These are phyloP conservation scores for Moesziomyces sp. DNA, from an alignment of 1,284 basidiomycete species.

Conservation along the genomic window DNA sequence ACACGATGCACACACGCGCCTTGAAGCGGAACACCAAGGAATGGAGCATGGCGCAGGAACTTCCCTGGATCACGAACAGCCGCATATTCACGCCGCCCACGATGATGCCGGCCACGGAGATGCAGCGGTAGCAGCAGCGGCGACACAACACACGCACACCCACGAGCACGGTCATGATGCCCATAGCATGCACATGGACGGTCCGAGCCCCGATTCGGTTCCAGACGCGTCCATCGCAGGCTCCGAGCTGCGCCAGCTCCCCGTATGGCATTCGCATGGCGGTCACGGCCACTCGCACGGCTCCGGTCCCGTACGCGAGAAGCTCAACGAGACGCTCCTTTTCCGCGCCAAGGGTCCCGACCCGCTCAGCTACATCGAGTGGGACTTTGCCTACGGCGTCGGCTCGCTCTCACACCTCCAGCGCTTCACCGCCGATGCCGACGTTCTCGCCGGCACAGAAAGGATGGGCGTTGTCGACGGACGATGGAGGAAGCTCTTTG, in stretches of 20 bases:
- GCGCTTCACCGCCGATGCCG: conserved; percentile 44
- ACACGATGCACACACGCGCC: conserved; percentile 6
- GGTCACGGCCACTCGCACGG: conserved; percentile 48
- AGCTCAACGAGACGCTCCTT: conserved; percentile 59
- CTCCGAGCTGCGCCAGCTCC: conserved; percentile 15
- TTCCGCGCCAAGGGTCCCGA: conserved; percentile 60
- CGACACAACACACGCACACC: not conserved
- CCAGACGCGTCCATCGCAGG: conserved; percentile 16
- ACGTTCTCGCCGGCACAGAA: conserved; percentile 30
- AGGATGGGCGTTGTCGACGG: conserved; percentile 57
- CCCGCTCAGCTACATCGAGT: conserved; percentile 65
- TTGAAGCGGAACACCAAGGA: conserved; percentile 1
- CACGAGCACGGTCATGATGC: conserved; percentile 3
- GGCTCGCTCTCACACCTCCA: conserved; percentile 44
- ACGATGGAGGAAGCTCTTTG: conserved; percentile 60
- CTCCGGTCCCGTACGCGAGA: conserved; percentile 23
- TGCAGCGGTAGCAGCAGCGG: not conserved
- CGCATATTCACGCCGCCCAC: not conserved
- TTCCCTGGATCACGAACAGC: not conserved
- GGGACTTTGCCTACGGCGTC: conserved; percentile 59
- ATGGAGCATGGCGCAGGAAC: not conserved
- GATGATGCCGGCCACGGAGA: conserved; percentile 3
- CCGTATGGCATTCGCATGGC: conserved; percentile 27
- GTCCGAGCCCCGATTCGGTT: conserved; percentile 18
- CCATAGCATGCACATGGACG: conserved; percentile 8